Evolutionary conservation across 23 red algal genomes (phyloP).

Genomic region (Agarophyton chilense): DNA sequence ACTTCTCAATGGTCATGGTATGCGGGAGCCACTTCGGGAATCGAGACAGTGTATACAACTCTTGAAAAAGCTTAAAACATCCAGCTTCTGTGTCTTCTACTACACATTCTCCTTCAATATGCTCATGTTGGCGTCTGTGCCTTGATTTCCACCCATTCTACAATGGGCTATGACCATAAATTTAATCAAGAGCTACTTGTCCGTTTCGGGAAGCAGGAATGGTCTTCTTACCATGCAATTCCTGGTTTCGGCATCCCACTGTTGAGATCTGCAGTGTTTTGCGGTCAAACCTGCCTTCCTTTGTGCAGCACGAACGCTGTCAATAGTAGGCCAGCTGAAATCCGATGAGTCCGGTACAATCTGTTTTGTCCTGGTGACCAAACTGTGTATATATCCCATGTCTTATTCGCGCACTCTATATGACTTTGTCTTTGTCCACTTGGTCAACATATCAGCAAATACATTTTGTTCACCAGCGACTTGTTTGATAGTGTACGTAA

Average conservation of each 20-base stretch:
- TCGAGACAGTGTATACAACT: slow-evolving; percentile 30
- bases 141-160: slow-evolving; percentile 1
- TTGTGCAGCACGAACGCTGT: neutral
- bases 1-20: too few species aligned
- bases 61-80: neutral
- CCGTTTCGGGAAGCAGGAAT: neutral
- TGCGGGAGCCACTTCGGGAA: neutral
- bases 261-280: neutral
- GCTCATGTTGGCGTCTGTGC: neutral
- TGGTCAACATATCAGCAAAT: neutral
- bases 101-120: neutral
- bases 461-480: neutral
- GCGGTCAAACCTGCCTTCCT: neutral
- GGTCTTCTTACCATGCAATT: neutral
- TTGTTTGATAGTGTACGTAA: slow-evolving; percentile 15
- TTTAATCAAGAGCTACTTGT: slow-evolving; percentile 2
- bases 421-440: neutral
- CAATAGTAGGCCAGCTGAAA: neutral
- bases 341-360: neutral
- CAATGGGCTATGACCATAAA: slow-evolving; percentile 17
- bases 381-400: neutral
- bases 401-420: neutral
- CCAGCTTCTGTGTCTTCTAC: slow-evolving; percentile 2
- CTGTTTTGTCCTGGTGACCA: neutral
- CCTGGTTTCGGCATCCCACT: neutral